phyloP scores from a whole-genome alignment of 2,329 filamentous ascomycete genomes.

The Zasmidium angulare region DNA sequence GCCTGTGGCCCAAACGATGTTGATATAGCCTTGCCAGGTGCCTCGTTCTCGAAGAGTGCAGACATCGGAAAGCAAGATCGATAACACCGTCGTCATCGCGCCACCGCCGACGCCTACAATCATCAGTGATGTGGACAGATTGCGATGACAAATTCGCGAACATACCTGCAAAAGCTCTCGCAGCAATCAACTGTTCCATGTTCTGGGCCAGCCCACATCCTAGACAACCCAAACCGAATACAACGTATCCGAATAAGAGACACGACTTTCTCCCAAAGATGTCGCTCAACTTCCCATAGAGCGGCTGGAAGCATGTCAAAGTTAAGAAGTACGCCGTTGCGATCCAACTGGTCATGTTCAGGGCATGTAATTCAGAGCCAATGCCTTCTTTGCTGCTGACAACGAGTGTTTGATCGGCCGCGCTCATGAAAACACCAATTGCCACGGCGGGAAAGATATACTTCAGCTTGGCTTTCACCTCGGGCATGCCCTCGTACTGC shows the following conservation, averaged over 20 bases:
- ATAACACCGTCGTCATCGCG: conserved; percentile 69
- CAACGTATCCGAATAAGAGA: conserved; percentile 62
- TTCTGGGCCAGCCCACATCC: conserved; percentile 62
- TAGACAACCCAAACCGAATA: conserved; percentile 66
- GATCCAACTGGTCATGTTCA: conserved; percentile 76
- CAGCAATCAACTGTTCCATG: conserved; percentile 66
- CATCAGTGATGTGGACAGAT: background rate
- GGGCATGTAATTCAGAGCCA: conserved; percentile 70
- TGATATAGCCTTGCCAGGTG: conserved; percentile 72
- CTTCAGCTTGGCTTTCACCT: conserved; percentile 52
- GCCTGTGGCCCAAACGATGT: conserved; percentile 70
- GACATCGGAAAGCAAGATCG: conserved; percentile 69
- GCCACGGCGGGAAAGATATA: conserved; percentile 62
- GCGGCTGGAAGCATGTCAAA: conserved; percentile 70
- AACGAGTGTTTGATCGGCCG: conserved; percentile 74
- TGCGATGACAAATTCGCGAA: background rate
- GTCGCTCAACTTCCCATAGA: conserved; percentile 70
- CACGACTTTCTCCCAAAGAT: conserved; percentile 69
- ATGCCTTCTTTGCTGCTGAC: conserved; percentile 77
- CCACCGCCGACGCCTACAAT: conserved; percentile 63
- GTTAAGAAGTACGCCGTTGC: conserved; percentile 72
- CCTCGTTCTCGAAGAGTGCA: conserved; percentile 69
- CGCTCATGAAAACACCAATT: conserved; percentile 68
- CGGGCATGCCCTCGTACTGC: conserved; percentile 48
- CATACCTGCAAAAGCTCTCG: conserved; percentile 54